Conservation (phyloP, 768 basidiomycete species). For the Lactarius pseudohatsudake region DNA sequence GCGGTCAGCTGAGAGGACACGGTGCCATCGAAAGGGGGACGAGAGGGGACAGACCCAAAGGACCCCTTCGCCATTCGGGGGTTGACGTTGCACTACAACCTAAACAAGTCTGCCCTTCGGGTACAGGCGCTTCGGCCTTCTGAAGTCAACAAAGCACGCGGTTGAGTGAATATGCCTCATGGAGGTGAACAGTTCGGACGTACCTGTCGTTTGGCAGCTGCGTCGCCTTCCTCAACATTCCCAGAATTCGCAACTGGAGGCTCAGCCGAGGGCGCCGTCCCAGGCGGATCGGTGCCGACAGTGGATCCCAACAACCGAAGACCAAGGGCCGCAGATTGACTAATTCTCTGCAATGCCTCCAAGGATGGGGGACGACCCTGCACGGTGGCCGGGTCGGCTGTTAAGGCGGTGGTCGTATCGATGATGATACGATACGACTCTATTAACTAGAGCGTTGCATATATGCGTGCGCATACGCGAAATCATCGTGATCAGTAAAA, state of each 20-base stretch:
- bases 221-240: constrained; percentile 32
- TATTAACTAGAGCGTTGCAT: constrained; percentile 36
- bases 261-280: constrained; percentile 23
- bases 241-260: constrained; percentile 29
- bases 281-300: constrained; percentile 25
- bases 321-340: constrained; percentile 45
- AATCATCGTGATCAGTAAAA: neutral
- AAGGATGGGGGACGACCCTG: constrained; percentile 31
- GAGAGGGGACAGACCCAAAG: constrained; percentile 57
- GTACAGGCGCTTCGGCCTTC: constrained; percentile 45
- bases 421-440: constrained; percentile 48
- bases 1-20: constrained; percentile 28
- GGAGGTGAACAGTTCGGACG: constrained; percentile 21
- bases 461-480: neutral
- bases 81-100: constrained; percentile 84
- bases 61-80: constrained; percentile 84
- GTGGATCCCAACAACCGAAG: constrained; percentile 48
- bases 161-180: constrained; percentile 19
- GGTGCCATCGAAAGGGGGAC: constrained; percentile 11
- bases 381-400: constrained; percentile 31
- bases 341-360: constrained; percentile 44
- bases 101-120: constrained; percentile 72
- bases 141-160: constrained; percentile 22
- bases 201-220: constrained; percentile 34
- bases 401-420: constrained; percentile 40